Conservation (phyloP, 345 rosid species). For the Pugionium cornutum region DNA sequence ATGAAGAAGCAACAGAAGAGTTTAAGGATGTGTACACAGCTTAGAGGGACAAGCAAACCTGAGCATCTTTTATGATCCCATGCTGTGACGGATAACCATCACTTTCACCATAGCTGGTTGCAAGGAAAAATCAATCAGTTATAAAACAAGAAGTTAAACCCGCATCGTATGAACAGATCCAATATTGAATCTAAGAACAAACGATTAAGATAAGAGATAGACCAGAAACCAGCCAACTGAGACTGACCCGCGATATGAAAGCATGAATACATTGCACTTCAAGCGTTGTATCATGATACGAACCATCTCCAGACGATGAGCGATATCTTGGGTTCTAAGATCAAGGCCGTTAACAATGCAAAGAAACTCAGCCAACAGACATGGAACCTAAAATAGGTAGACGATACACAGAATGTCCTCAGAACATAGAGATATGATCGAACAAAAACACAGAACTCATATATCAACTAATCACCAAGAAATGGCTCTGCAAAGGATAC, state of each 20-base stretch:
- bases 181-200: neutral
- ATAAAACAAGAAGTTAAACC: conserved; percentile 14
- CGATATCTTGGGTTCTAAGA: conserved; percentile 68
- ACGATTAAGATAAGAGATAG: conserved; percentile 18
- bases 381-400: conserved; percentile 3
- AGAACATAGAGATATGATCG: neutral
- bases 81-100: conserved; percentile 96
- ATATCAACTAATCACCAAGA: conserved; percentile 1
- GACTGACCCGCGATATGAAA: conserved; percentile 91
- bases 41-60: conserved; percentile 51
- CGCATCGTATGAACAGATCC: conserved; percentile 12
- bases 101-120: conserved; percentile 83
- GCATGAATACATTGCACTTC: conserved; percentile 97
- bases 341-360: conserved; percentile 48
- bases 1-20: neutral
- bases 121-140: conserved; percentile 30
- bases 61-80: conserved; percentile 86
- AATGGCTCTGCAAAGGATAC: conserved; percentile 62
- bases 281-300: conserved; percentile 79
- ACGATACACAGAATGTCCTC: conserved; percentile 16
- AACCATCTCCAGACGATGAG: conserved; percentile 96
- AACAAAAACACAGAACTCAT: conserved; percentile 3
- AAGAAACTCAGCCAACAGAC: neutral
- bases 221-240: conserved; percentile 18
- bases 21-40: conserved; percentile 17